A percentile compares a stretch with the other conserved stretches of the same genome.
Conservation (phyloP, 208 protist species). For the Strigomonas culicis region DNA sequence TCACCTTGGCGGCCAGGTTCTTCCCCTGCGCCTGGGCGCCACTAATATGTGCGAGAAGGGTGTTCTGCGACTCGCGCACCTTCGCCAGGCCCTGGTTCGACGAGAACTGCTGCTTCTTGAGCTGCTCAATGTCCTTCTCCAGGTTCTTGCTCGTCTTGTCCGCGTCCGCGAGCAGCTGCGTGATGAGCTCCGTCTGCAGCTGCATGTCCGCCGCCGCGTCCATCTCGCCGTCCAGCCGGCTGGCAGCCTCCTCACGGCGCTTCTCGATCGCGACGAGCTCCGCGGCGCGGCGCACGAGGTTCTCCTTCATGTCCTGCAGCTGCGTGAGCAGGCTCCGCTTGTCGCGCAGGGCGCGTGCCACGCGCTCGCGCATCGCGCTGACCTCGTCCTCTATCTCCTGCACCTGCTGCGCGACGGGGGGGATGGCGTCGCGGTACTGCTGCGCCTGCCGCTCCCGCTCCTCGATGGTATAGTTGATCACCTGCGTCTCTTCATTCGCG, state of each 20-base stretch:
- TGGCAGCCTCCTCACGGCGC: constrained; percentile 18
- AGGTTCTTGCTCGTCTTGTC: constrained; percentile 46
- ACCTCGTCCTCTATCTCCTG: constrained; percentile 77
- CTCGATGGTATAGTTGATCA: constrained; percentile 47
- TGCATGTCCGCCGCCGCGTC: constrained; percentile 50
- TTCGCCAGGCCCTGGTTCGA: constrained; percentile 77
- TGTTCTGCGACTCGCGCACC: constrained; percentile 54
- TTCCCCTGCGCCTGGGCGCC: constrained; percentile 82
- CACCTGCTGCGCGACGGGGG: constrained; percentile 43
- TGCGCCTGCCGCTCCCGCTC: constrained; percentile 51
- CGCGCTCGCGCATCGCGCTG: constrained; percentile 57
- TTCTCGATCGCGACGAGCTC: constrained; percentile 31
- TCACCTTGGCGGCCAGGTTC: constrained; percentile 81
- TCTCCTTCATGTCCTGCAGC: constrained; percentile 24
- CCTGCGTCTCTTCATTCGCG: constrained; percentile 41
- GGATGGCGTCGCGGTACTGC: constrained; percentile 36
- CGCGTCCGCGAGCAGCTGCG: constrained; percentile 46
- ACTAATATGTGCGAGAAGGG: constrained; percentile 73
- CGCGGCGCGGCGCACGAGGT: constrained; percentile 29
- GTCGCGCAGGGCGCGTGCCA: constrained; percentile 47
- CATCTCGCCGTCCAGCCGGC: constrained; percentile 38
- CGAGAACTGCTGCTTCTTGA: constrained; percentile 83
- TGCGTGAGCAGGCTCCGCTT: constrained; percentile 24
- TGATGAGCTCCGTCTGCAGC: constrained; percentile 56
- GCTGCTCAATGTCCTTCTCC: constrained; percentile 68